phyloP scores from a whole-genome alignment of 2,329 filamentous ascomycete genomes.

The Didymella sp. region DNA sequence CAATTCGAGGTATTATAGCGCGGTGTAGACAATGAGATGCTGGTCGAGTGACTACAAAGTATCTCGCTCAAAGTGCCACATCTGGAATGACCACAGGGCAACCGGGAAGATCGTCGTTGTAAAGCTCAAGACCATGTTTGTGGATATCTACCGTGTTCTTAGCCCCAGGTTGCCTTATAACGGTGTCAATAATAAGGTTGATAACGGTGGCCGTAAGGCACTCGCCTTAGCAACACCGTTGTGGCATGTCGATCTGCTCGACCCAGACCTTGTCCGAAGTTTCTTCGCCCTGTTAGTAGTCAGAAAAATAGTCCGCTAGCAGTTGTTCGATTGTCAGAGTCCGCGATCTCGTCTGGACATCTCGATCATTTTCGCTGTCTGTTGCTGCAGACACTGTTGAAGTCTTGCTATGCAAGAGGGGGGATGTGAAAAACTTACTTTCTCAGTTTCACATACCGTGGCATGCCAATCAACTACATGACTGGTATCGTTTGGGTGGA shows the following conservation, averaged over 20 bases:
- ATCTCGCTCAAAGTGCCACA: slow-evolving; percentile 6
- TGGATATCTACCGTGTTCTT: neutral
- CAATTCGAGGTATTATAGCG: neutral
- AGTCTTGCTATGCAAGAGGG: neutral
- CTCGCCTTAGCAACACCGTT: neutral
- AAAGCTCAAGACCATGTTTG: neutral
- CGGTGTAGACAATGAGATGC: neutral
- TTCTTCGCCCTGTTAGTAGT: no score
- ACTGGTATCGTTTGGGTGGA: neutral
- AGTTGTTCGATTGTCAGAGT: no score
- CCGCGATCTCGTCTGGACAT: neutral
- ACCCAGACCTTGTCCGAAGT: neutral
- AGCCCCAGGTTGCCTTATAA: neutral
- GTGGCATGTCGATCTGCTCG: neutral
- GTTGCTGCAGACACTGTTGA: slow-evolving; percentile 7
- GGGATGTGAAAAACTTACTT: neutral
- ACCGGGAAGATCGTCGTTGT: neutral
- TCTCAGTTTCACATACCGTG: neutral
- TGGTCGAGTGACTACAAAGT: neutral
- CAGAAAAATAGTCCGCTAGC: no score
- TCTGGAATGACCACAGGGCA: neutral
- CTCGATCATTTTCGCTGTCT: neutral
- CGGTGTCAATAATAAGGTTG: slow-evolving; percentile 4
- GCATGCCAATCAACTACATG: neutral
- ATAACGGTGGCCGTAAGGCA: slow-evolving; percentile 4